Conservation (phyloP, 768 basidiomycete genomes). For the Suillus americanus region DNA sequence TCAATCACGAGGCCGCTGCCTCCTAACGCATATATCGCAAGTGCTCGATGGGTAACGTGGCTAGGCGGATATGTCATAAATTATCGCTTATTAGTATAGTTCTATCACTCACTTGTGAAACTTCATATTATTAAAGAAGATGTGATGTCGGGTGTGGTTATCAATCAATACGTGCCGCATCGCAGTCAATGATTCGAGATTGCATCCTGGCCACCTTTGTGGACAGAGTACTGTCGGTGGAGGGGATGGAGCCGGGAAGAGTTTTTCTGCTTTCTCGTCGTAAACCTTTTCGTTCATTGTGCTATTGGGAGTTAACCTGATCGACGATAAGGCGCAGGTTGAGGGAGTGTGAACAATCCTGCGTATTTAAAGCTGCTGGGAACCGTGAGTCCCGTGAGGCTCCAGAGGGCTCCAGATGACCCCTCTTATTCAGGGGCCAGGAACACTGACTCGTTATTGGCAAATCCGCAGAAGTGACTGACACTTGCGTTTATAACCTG, state of each 20-base stretch:
- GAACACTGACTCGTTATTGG: not conserved
- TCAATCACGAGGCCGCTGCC: conserved; percentile 23
- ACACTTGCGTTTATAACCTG: not conserved
- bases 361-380: not conserved
- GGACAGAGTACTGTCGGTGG: conserved; percentile 26
- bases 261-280: conserved; percentile 8
- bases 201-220: conserved; percentile 28
- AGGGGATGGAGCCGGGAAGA: conserved; percentile 26
- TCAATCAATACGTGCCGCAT: conserved; percentile 40
- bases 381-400: not conserved
- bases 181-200: conserved; percentile 18
- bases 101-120: conserved; percentile 50
- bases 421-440: not conserved
- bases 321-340: not conserved
- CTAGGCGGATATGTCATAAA: conserved; percentile 9
- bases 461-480: not conserved
- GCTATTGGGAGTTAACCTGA: too few species aligned
- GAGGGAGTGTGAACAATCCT: not conserved
- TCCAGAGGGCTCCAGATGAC: too few species aligned
- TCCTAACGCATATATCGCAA: conserved; percentile 31
- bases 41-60: conserved; percentile 29
- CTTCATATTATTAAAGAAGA: conserved; percentile 45
- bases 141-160: conserved; percentile 47
- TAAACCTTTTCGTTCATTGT: too few species aligned
- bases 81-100: too few species aligned